Evolutionary conservation across 306 rosid species (phyloP), one percentile per base, ranked within the genome.

Genomic region (Citrullus colocynthis): DNA sequence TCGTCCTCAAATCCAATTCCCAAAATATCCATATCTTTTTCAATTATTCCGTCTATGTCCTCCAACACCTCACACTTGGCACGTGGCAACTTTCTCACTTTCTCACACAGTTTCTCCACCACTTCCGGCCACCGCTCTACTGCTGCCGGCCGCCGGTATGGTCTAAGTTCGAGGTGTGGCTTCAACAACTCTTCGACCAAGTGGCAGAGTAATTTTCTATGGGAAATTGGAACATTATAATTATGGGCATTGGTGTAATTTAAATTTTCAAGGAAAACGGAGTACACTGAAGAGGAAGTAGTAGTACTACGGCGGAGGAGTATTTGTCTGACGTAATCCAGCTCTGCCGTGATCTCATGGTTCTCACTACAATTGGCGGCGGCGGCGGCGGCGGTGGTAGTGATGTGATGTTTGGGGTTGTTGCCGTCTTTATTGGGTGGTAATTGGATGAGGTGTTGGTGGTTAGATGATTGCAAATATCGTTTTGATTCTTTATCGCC

Each of bases 21-120:
- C 4, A 24, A 6, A 24, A 70, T 81, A 10, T 82, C 77, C 84
- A 89, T 41, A 60, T 92, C 96, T 64, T 84, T 77, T 14, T 87
- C 97, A 1, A 95, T 80, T 81, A 95, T 82, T 11, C 61, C 86
- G 74, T 92, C 96, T 10, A 92, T 88, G 79, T 95, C 98, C 56
- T 95, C 96, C 57, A 92, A 85, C 18, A 88, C 88, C 73, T 79
- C 87, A 63, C 98, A 95, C 11, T 86, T 83, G 0, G 85, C 85
- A 16, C 87, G 30, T 17, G 91, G 91, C 57, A 85, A 88, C 44
- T 79, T 86, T 48, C 65, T 79, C 5, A 95, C 80, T 83, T 88
- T 89, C 58, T 69, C 56, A 79, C 92, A 92, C 78, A 95, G 72
- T 0, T 55, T 80, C 75, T 88, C 87, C 3, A 67, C 54, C 57